Conservation (phyloP, 2,329 filamentous ascomycete genomes). For the Sphaerulina musiva region DNA sequence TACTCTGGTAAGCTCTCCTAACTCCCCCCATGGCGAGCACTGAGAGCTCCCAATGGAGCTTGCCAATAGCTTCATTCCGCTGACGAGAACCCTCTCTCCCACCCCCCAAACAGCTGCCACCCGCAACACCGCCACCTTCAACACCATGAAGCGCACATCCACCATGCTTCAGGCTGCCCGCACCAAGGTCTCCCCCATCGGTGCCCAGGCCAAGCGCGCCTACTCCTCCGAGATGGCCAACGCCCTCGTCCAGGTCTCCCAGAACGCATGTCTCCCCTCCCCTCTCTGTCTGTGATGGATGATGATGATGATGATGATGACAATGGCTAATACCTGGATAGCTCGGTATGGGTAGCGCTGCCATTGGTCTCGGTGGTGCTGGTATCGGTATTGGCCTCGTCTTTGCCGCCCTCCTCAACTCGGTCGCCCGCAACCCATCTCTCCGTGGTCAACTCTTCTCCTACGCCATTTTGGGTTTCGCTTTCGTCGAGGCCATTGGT, state of each 20-base stretch:
- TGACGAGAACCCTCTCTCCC: slow-evolving; percentile 10
- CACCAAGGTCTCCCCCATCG: slow-evolving; percentile 40
- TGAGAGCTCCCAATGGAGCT: slow-evolving; percentile 10
- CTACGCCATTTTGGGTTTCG: slow-evolving; percentile 92
- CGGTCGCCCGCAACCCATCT: slow-evolving; percentile 88
- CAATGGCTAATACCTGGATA: background rate
- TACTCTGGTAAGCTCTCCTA: slow-evolving; percentile 52
- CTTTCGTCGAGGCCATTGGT: slow-evolving; percentile 89
- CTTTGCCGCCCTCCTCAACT: slow-evolving; percentile 82
- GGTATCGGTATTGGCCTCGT: slow-evolving; percentile 89
- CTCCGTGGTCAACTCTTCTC: slow-evolving; percentile 94
- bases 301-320: background rate
- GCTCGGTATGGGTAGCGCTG: slow-evolving; percentile 72
- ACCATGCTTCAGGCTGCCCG: slow-evolving; percentile 39
- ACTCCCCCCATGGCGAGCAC: slow-evolving; percentile 6
- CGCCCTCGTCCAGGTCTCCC: slow-evolving; percentile 83
- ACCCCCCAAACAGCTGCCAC: slow-evolving; percentile 23
- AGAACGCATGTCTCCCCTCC: slow-evolving; percentile 35
- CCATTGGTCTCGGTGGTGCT: slow-evolving; percentile 65
- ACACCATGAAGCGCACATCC: slow-evolving; percentile 66
- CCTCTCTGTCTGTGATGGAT: slow-evolving; percentile 42
- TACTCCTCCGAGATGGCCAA: slow-evolving; percentile 86
- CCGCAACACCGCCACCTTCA: slow-evolving; percentile 53
- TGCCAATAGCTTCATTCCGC: too few species aligned
- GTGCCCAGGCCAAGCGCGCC: slow-evolving; percentile 50